phyloP scores from a whole-genome alignment of 139 green algal genomes.

The Auxenochlorella pyrenoidosa region DNA sequence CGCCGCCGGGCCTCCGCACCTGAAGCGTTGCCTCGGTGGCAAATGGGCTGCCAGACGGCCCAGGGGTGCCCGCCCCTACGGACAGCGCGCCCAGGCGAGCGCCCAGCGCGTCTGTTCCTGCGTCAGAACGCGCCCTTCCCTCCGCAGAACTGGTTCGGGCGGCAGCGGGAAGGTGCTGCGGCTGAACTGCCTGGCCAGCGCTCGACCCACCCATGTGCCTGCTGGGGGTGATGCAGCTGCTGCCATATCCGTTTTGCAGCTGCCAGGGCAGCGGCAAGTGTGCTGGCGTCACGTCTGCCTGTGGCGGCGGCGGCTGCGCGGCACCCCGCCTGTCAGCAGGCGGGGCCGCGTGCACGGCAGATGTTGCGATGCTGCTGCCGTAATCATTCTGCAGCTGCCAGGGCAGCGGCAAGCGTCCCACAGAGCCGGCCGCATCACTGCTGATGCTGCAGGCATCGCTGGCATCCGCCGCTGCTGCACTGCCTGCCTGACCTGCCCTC shows the following conservation, averaged over 20 bases:
- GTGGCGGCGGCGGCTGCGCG: neutral
- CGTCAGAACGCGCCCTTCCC: no score
- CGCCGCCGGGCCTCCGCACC: neutral
- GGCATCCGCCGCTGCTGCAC: neutral
- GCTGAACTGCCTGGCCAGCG: neutral
- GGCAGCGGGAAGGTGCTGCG: neutral
- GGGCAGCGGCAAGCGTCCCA: neutral
- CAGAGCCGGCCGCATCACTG: neutral
- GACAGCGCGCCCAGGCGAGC: neutral
- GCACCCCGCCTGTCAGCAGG: neutral
- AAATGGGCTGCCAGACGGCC: neutral
- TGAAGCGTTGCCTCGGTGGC: constrained; percentile 28
- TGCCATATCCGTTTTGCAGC: no score
- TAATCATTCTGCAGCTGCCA: no score
- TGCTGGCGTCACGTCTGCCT: neutral
- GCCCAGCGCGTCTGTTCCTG: neutral
- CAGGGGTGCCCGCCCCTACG: neutral
- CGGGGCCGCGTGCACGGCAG: neutral
- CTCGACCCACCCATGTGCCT: no score
- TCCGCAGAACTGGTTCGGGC: no score
- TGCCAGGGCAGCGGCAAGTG: neutral
- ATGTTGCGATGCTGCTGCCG: no score
- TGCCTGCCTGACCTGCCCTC: neutral
- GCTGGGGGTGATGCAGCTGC: no score
- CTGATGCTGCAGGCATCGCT: neutral